Evolutionary conservation across 2,329 filamentous ascomycete genomes (phyloP), one percentile per base, ranked within the genome.

Genomic region (Penicillium sp.): DNA sequence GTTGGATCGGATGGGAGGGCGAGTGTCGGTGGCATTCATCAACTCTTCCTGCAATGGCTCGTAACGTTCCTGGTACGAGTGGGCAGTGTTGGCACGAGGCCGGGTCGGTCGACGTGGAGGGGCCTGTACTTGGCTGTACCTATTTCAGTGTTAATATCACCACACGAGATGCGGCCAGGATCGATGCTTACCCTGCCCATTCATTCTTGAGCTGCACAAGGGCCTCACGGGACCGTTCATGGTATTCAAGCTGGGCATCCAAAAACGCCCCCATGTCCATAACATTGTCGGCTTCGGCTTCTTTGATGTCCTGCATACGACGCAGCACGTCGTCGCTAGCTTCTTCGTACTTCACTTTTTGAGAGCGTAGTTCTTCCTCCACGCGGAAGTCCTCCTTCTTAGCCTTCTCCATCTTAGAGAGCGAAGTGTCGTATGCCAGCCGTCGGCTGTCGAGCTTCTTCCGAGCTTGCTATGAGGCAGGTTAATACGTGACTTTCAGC

Each of bases 341-440:
- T 78, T 97, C 94, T 71, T 97, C 94, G 70, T 96, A 97, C 77
- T 97, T 97, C 67, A 91, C 90, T 74, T 96, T 96, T 73, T 94
- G 91, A 29, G 87, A 84, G 55, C 93, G 89, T 53, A 96, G 84
- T 75, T 97, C 93, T 72, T 97, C 93, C 74, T 97, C 94, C 55
- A 94, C 83, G 60, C 91, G 84, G 78, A 94, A 96, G 72, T 97
- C 93, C 69, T 97, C 93, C 68, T 88, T 91, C 79, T 96, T 96
- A 25, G 89, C 87, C 76, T 96, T 97, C 70, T 95, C 88, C 85
- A 96, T 87, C 80, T 96, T 97, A 62, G 86, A 85, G 47, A 91
- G 86, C 60, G 90, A 92, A 34, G 93, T 89, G 72, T 97, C 93
- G 74, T 96, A 97, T 61, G 92, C 92, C 57, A 97, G 81, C 59